Evolutionary conservation across 257 asterid genomes (phyloP).

Genomic region (Salvia rosmarinus): DNA sequence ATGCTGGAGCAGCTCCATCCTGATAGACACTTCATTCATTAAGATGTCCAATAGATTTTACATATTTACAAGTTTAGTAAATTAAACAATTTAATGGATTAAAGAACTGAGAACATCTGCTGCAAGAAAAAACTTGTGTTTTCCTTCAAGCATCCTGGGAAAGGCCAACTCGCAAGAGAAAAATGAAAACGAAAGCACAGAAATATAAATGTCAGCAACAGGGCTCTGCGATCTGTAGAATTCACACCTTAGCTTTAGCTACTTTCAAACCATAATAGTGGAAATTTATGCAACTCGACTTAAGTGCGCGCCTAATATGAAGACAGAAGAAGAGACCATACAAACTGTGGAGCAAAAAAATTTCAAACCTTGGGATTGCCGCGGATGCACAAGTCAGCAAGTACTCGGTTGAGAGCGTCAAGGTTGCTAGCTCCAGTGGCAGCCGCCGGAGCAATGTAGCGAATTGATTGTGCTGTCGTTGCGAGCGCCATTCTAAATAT

Average conservation of each 20-base stretch:
- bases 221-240: background rate
- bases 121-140: background rate
- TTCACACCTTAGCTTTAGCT: conserved; percentile 10
- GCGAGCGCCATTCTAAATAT: conserved; percentile 55
- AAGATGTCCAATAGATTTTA: conserved; percentile 15
- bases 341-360: background rate
- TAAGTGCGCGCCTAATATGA: background rate
- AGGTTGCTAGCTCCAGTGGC: conserved; percentile 65
- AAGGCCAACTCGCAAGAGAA: background rate
- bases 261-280: conserved; percentile 15
- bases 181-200: background rate
- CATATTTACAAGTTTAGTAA: conserved; percentile 7
- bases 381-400: conserved; percentile 72
- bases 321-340: background rate
- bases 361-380: conserved; percentile 66
- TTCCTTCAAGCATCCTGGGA: conserved; percentile 12
- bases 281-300: background rate
- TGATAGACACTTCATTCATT: conserved; percentile 31
- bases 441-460: conserved; percentile 62
- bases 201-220: background rate
- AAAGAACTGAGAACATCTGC: conserved; percentile 11
- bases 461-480: conserved; percentile 58
- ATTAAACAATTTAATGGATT: background rate
- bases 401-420: conserved; percentile 70
- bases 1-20: conserved; percentile 86